Evolutionary conservation across 1,284 basidiomycete species (phyloP).

Genomic region (Moesziomyces parantarcticus): DNA sequence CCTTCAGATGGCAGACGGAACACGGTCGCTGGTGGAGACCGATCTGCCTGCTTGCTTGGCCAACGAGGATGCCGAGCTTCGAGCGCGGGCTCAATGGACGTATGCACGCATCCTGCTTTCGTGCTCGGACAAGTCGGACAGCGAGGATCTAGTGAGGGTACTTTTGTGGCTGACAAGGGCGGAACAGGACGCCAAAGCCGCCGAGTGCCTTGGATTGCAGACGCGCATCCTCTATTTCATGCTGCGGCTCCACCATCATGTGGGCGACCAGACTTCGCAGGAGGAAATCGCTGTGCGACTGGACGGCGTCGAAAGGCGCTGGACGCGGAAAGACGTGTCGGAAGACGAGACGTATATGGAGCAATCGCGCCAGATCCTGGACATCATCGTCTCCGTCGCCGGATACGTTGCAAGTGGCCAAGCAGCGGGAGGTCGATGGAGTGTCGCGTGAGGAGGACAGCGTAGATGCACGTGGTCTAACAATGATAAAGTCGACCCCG

Average conservation of each 20-base stretch:
- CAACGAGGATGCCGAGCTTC: slow-evolving; percentile 29
- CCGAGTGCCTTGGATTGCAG: slow-evolving; percentile 33
- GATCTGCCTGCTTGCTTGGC: slow-evolving; percentile 28
- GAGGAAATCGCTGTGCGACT: slow-evolving; percentile 7
- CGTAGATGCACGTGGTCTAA: neutral
- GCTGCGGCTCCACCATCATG: slow-evolving; percentile 38
- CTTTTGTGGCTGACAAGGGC: slow-evolving; percentile 31
- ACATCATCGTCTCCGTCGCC: slow-evolving; percentile 33
- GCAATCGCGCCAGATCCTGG: slow-evolving; percentile 24
- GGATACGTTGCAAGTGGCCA: slow-evolving; percentile 40
- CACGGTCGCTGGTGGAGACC: slow-evolving; percentile 24
- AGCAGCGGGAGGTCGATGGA: slow-evolving; percentile 17
- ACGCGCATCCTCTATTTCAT: slow-evolving; percentile 50
- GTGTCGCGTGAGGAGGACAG: neutral
- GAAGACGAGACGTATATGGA: slow-evolving; percentile 12
- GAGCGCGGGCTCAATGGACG: slow-evolving; percentile 35
- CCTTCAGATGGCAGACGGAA: slow-evolving; percentile 32
- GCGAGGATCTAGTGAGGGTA: slow-evolving; percentile 12
- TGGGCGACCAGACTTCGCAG: slow-evolving; percentile 10
- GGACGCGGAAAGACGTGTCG: slow-evolving; percentile 13
- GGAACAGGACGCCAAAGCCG: slow-evolving; percentile 26
- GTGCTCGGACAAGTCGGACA: slow-evolving; percentile 20
- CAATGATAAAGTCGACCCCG: neutral
- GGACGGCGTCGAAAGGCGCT: slow-evolving; percentile 18
- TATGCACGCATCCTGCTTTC: slow-evolving; percentile 37